These are phyloP conservation scores for Nakazawaea anatomiae DNA, from an alignment of 805 yeast genomes.

Conservation along the genomic window DNA sequence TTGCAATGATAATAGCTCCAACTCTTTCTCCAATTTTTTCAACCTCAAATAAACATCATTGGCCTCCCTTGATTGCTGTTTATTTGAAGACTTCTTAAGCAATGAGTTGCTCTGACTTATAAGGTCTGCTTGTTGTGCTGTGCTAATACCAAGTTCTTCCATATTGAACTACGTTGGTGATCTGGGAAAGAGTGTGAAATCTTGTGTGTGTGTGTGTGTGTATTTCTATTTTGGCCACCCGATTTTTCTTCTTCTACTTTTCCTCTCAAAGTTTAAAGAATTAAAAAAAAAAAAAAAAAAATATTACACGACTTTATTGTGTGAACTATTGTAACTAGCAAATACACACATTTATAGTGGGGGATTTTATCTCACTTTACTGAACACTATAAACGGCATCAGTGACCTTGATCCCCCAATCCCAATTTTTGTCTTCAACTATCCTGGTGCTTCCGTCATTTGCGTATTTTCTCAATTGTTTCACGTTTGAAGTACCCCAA, in stretches of 20 bases:
- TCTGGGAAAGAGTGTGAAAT: neutral
- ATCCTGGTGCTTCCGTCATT: neutral
- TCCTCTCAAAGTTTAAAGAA: neutral
- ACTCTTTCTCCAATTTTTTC: constrained; percentile 86
- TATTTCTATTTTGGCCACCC: neutral
- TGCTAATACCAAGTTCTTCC: constrained; percentile 60
- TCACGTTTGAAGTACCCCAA: constrained; percentile 2
- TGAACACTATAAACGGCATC: constrained; percentile 3
- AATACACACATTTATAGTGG: too few species aligned
- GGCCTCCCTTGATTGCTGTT: constrained; percentile 19
- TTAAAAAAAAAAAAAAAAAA: too few species aligned
- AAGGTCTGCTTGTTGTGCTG: constrained; percentile 21
- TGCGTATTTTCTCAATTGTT: constrained; percentile 1
- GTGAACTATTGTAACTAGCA: too few species aligned
- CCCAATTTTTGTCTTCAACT: constrained; percentile 2
- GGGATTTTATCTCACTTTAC: neutral
- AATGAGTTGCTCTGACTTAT: constrained; percentile 16
- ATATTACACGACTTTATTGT: neutral
- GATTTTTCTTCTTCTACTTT: neutral
- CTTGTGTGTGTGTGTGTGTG: neutral
- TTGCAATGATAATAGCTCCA: constrained; percentile 77
- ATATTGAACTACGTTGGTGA: constrained; percentile 20
- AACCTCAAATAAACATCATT: constrained; percentile 76
- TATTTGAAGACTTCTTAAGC: constrained; percentile 12
- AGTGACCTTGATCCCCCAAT: constrained; percentile 6